Conservation (phyloP, 805 yeast genomes). For the Candida pini region DNA sequence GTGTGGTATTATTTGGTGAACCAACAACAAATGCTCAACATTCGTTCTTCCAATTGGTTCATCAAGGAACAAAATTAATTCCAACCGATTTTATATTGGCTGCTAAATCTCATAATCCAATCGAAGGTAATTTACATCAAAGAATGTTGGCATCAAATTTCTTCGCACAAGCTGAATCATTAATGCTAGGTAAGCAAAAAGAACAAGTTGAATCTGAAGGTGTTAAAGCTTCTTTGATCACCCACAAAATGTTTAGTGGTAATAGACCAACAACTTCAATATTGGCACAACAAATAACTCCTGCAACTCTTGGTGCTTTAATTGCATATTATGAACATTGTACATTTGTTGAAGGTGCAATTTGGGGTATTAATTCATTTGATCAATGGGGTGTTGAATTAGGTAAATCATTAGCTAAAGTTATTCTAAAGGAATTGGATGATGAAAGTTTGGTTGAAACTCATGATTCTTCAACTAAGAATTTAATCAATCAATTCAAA, state of each 20-base stretch:
- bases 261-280: slow-evolving; percentile 99
- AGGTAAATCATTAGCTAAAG: slow-evolving; percentile 97
- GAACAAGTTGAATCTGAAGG: slow-evolving; percentile 85
- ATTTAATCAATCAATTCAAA: slow-evolving; percentile 93
- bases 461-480: slow-evolving; percentile 91
- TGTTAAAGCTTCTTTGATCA: slow-evolving; percentile 71
- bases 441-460: slow-evolving; percentile 46
- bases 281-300: slow-evolving; percentile 91
- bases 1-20: slow-evolving; percentile 94
- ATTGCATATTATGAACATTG: slow-evolving; percentile 97
- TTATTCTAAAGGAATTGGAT: slow-evolving; percentile 83
- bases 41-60: slow-evolving; percentile 98
- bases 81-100: slow-evolving; percentile 97
- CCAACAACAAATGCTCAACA: slow-evolving; percentile 99
- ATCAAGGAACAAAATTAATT: slow-evolving; percentile 96
- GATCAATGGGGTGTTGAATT: slow-evolving; percentile 99
- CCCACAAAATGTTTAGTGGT: slow-evolving; percentile 96
- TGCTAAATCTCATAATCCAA: slow-evolving; percentile 97
- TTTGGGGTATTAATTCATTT: slow-evolving; percentile 98
- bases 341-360: slow-evolving; percentile 97
- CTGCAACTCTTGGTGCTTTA: slow-evolving; percentile 92
- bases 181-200: slow-evolving; percentile 91
- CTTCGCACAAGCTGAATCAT: slow-evolving; percentile 97
- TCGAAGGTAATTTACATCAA: slow-evolving; percentile 91
- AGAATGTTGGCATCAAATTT: slow-evolving; percentile 98